Evolutionary conservation across 1,139 yeast species (phyloP), one percentile per base, ranked within the genome.

Genomic region (Geotrichum aggregatum): DNA sequence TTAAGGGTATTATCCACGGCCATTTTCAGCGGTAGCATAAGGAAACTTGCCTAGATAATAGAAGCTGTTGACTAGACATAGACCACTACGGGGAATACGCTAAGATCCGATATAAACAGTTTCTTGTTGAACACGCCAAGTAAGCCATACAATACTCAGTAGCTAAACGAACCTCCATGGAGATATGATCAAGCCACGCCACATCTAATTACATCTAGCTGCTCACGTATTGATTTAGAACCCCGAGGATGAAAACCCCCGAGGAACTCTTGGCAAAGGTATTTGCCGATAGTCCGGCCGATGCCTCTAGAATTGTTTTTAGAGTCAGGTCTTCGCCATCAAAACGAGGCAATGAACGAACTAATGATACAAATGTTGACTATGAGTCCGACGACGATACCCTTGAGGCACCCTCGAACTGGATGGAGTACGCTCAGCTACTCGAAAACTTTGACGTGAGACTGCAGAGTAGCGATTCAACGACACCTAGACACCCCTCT

Each of bases 261-360:
- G 49, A 47, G n/a, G 54, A 47, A 11, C 45, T 43, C 11, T 43
- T 53, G 38, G 52, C 56, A n/a, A 50, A 47, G 35, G 49, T 54
- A 4, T 53, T 53, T 40, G 43, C 47, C 16, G 56, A 50, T 30
- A 34, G 40, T 8, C 52, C 54, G 13, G 35, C 45, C 8, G 50
- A 52, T 18, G 44, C 50, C 13, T 49, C 52, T 5, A 44, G 35
- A 40, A 44, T 47, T 13, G 47, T 52, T 10, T 39, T 52, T 39
- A 31, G 50, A 14, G 47, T 50, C 19, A 31, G 50, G 48, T 35
- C 50, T 11, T 26, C 49, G 11, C 49, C 49, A 8, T 28, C 36
- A 11, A 16, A 24, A 26, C 21, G 34, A n/a, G 18, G 24, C 34
- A 33, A 28, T 30, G 28, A 24, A 5, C 18, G 38, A 31, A 35